phyloP scores from a whole-genome alignment of 768 basidiomycete species.

The Psilocybe cyanescens region DNA sequence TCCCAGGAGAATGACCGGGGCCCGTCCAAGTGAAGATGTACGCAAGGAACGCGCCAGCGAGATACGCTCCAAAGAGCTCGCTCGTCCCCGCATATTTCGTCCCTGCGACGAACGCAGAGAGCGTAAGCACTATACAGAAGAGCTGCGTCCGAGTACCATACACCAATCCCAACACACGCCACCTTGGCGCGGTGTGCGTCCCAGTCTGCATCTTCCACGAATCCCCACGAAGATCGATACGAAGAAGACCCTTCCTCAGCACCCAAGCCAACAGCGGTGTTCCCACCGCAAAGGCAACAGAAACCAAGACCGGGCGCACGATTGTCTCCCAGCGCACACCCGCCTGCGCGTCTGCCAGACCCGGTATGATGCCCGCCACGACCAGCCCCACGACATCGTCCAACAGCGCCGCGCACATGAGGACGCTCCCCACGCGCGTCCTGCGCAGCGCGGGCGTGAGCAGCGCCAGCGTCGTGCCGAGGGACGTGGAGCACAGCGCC shows the following conservation, averaged over 20 bases:
- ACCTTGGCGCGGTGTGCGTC: too few relatives aligned
- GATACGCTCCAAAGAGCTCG: conserved; percentile 64
- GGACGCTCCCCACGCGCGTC: conserved; percentile 57
- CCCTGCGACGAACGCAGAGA: conserved; percentile 50
- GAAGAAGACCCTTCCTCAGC: not conserved
- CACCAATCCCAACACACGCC: not conserved
- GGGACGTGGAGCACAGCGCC: conserved; percentile 62
- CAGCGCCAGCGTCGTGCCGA: conserved; percentile 70
- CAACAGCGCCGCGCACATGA: conserved; percentile 64
- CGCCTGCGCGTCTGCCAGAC: conserved; percentile 31
- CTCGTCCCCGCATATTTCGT: conserved; percentile 60
- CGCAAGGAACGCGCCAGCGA: conserved; percentile 54
- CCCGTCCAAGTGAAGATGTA: conserved; percentile 28
- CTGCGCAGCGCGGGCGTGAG: conserved; percentile 50
- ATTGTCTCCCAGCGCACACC: conserved; percentile 37
- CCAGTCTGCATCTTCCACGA: too few relatives aligned
- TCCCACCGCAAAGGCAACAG: conserved; percentile 49
- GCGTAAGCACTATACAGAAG: conserved; percentile 37
- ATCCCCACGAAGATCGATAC: too few relatives aligned
- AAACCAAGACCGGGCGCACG: conserved; percentile 58
- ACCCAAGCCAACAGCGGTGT: conserved; percentile 35
- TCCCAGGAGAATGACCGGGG: too few relatives aligned
- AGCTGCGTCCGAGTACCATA: conserved; percentile 27
- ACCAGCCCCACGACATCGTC: conserved; percentile 70
- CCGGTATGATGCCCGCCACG: conserved; percentile 55